Evolutionary conservation across 1,139 yeast genomes (phyloP).

Genomic region (Candida neerlandica): DNA sequence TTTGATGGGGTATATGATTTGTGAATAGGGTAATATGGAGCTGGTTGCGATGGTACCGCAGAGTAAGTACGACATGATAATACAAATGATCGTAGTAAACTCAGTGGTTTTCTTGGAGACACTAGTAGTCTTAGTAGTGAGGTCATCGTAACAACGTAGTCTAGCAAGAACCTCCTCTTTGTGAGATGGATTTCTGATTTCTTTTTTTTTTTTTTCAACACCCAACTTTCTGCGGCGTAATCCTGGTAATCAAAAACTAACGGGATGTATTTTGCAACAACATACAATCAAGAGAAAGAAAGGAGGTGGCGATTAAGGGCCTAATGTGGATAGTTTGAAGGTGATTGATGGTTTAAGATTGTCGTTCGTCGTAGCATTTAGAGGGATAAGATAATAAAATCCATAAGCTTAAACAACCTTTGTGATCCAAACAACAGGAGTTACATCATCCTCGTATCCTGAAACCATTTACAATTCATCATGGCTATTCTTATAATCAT

Average conservation of each 20-base stretch:
- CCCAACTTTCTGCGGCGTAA: too few relatives aligned
- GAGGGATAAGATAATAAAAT: not conserved
- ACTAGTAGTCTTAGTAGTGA: not conserved
- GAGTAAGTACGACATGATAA: not conserved
- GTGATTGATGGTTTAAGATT: too few relatives aligned
- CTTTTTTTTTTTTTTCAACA: not conserved
- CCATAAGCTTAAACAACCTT: not conserved
- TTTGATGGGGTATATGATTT: slow-evolving; percentile 6
- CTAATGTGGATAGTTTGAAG: too few relatives aligned
- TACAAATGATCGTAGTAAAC: not conserved
- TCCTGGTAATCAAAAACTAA: too few relatives aligned
- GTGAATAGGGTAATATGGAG: slow-evolving; percentile 14
- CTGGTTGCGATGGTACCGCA: slow-evolving; percentile 12
- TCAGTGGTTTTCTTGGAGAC: not conserved
- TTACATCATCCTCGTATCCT: not conserved
- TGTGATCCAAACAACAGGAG: not conserved
- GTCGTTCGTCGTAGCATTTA: too few relatives aligned
- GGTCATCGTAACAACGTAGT: too few relatives aligned
- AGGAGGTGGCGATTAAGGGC: too few relatives aligned
- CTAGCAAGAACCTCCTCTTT: too few relatives aligned
- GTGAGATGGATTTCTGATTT: not conserved
- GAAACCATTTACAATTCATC: not conserved
- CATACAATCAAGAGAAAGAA: too few relatives aligned
- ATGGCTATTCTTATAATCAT: not conserved
- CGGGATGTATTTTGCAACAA: too few relatives aligned